These are phyloP conservation scores for Podospora tetraspora DNA, from an alignment of 495 filamentous ascomycete genomes.

Conservation along the genomic window DNA sequence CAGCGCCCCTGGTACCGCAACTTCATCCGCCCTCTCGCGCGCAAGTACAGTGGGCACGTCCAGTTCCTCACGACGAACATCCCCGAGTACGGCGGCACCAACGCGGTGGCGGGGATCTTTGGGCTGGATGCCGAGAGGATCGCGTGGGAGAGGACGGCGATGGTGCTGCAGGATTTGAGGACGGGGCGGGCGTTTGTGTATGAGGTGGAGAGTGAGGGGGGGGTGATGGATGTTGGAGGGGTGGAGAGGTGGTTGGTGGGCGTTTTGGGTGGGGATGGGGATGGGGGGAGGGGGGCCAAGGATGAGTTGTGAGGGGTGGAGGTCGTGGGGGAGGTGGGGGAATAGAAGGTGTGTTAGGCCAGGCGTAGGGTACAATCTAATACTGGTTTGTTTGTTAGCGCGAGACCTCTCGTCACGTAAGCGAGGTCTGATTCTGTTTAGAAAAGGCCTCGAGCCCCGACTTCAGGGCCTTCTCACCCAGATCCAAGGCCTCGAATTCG, in stretches of 20 bases:
- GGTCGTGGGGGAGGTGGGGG: not conserved
- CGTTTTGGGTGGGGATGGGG: slow-evolving; percentile 40
- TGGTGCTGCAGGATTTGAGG: slow-evolving; percentile 42
- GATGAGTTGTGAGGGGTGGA: slow-evolving; percentile 32
- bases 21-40: slow-evolving; percentile 39
- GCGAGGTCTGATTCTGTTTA: too few relatives aligned
- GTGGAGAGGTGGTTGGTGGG: slow-evolving; percentile 42
- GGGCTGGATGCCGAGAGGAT: slow-evolving; percentile 11
- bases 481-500: too few relatives aligned
- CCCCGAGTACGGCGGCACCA: slow-evolving; percentile 44
- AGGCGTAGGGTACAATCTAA: too few relatives aligned
- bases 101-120: slow-evolving; percentile 29
- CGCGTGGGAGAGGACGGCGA: slow-evolving; percentile 18
- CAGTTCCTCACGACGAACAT: slow-evolving; percentile 44
- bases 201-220: slow-evolving; percentile 5
- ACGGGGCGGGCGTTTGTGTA: slow-evolving; percentile 42
- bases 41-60: slow-evolving; percentile 45
- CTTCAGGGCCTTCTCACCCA: too few relatives aligned
- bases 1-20: slow-evolving; percentile 29
- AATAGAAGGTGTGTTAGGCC: too few relatives aligned
- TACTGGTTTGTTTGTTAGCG: too few relatives aligned
- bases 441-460: too few relatives aligned
- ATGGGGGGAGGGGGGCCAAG: slow-evolving; percentile 22
- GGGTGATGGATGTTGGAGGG: slow-evolving; percentile 25
- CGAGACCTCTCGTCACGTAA: too few relatives aligned